These are phyloP conservation scores for Bolboschoenoplectus hybrid DNA, from an alignment of 202 grass and related monocot genomes.

Conservation along the genomic window DNA sequence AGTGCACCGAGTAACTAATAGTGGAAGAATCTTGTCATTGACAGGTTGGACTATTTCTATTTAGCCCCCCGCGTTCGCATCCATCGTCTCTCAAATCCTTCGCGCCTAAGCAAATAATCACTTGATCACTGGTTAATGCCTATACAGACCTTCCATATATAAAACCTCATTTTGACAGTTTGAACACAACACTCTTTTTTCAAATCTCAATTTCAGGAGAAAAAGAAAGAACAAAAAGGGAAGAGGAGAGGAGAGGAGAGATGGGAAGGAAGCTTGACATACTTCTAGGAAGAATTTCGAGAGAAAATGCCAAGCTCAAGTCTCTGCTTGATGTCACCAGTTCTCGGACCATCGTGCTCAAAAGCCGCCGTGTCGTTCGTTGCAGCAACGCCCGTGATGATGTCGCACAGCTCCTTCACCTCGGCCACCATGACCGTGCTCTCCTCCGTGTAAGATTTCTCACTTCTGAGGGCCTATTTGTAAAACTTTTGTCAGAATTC, in stretches of 20 bases:
- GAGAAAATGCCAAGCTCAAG: slow-evolving; percentile 64
- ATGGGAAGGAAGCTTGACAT: slow-evolving; percentile 88
- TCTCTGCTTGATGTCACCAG: slow-evolving; percentile 50
- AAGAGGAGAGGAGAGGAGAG: not conserved
- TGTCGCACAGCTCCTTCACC: slow-evolving; percentile 75
- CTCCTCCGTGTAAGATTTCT: slow-evolving; percentile 58
- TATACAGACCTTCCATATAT: not conserved
- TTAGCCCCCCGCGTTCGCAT: slow-evolving; percentile 1
- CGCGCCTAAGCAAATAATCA: not conserved
- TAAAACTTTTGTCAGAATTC: not conserved
- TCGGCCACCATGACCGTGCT: slow-evolving; percentile 70
- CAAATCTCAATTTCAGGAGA: slow-evolving; percentile 5
- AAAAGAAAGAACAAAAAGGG: not conserved
- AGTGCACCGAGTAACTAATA: slow-evolving; percentile 2
- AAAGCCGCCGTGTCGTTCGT: slow-evolving; percentile 59
- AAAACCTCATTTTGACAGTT: slow-evolving; percentile 13
- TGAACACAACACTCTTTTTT: slow-evolving; percentile 18
- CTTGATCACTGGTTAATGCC: not conserved
- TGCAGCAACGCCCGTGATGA: slow-evolving; percentile 64
- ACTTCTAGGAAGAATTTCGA: slow-evolving; percentile 68
- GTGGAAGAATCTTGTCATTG: not conserved
- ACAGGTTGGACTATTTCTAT: not conserved
- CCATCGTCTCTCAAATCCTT: not conserved
- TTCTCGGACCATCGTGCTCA: slow-evolving; percentile 60
- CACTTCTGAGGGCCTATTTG: not conserved